Conservation (phyloP, 169 alveolate species). For the Besnoitia besnoiti region DNA sequence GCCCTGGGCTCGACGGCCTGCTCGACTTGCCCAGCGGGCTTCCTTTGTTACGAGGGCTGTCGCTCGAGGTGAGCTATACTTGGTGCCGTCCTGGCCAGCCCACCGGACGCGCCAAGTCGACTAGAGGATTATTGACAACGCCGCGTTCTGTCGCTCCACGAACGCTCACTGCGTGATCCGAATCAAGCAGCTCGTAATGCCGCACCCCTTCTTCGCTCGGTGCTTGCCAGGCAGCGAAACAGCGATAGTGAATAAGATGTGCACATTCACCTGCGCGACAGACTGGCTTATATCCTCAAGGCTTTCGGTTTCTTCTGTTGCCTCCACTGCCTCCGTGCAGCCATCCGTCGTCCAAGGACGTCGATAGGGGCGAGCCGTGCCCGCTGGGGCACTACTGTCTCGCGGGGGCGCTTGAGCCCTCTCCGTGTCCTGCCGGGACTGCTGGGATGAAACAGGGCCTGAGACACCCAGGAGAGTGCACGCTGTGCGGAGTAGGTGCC, state of each 20-base stretch:
- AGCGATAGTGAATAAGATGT: no score
- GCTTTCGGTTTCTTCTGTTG: neutral
- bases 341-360: slow-evolving; percentile 43
- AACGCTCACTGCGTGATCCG: no score
- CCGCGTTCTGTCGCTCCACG: no score
- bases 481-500: no score
- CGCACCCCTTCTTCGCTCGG: no score
- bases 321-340: neutral
- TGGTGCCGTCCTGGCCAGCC: no score
- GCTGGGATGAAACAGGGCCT: neutral
- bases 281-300: neutral
- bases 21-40: slow-evolving; percentile 49
- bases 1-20: slow-evolving; percentile 45
- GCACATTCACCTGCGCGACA: no score
- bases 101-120: no score
- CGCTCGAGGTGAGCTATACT: slow-evolving; percentile 43
- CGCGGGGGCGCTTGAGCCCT: slow-evolving; percentile 51
- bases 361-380: slow-evolving; percentile 69
- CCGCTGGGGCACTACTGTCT: slow-evolving; percentile 70
- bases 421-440: slow-evolving; percentile 71
- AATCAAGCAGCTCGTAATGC: no score
- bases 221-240: no score
- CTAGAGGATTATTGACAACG: no score
- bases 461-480: neutral
- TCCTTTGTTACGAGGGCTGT: slow-evolving; percentile 60